These are phyloP conservation scores for Tetrapisispora iriomotensis DNA, from an alignment of 805 yeast genomes.

Conservation along the genomic window DNA sequence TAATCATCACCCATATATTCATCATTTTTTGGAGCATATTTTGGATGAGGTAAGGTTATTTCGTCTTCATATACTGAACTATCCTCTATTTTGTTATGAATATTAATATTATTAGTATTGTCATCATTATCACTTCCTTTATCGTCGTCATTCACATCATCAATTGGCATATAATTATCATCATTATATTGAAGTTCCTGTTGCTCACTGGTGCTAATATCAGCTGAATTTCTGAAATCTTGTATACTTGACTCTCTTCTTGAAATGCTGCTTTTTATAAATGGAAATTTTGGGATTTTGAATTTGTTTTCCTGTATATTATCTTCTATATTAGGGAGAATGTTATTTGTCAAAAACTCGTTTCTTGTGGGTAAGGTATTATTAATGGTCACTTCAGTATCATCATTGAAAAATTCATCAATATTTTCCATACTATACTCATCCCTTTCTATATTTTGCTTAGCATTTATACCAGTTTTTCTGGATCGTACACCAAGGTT, in stretches of 20 bases:
- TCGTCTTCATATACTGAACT: not conserved
- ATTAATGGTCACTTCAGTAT: conserved; percentile 16
- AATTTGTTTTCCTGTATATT: not conserved
- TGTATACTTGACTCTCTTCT: conserved; percentile 5
- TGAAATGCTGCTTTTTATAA: conserved; percentile 3
- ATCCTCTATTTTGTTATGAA: not conserved
- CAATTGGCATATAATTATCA: not conserved
- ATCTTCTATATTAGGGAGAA: conserved; percentile 5
- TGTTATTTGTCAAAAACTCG: conserved; percentile 17
- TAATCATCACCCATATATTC: conserved; percentile 4
- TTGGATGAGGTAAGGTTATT: conserved; percentile 1
- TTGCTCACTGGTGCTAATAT: not conserved
- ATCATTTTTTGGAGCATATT: conserved; percentile 4
- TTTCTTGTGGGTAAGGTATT: conserved; percentile 7
- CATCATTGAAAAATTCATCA: conserved; percentile 59
- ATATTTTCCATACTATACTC: conserved; percentile 26
- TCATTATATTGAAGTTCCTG: conserved; percentile 1
- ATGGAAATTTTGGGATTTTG: conserved; percentile 2
- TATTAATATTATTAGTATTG: not conserved
- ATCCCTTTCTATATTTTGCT: conserved; percentile 10
- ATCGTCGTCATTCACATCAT: too few species aligned
- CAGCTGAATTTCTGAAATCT: not conserved
- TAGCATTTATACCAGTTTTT: conserved; percentile 42
- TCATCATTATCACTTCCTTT: not conserved
- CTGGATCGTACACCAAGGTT: conserved; percentile 52